Percentiles rank a stretch among this genome's conserved stretches.
Conservation (phyloP, 2,329 filamentous ascomycete species). For the Tolypocladium guangdongense region DNA sequence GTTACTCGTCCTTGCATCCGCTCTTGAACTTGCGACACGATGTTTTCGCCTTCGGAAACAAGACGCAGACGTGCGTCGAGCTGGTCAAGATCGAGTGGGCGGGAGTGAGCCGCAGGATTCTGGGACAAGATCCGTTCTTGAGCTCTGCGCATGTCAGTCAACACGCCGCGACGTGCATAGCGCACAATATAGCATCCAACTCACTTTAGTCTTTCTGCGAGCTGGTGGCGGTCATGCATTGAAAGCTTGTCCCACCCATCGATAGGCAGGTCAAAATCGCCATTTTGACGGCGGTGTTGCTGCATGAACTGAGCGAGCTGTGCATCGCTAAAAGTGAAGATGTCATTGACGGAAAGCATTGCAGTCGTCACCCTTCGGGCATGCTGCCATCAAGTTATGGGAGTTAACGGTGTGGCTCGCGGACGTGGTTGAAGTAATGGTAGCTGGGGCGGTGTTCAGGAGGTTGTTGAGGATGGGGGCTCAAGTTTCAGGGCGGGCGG, state of each 20-base stretch:
- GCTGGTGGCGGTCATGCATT: slow-evolving; percentile 3
- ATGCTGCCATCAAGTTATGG: background rate
- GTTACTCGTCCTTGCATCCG: background rate
- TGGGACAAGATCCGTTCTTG: background rate
- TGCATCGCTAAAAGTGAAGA: slow-evolving; percentile 7
- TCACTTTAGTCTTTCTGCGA: slow-evolving; percentile 9
- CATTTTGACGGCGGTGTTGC: slow-evolving; percentile 6
- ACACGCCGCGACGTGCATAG: background rate
- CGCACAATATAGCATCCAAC: background rate
- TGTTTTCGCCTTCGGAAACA: background rate
- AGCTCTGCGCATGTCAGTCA: background rate
- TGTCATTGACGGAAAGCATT: slow-evolving; percentile 1
- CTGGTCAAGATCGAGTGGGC: slow-evolving; percentile 10
- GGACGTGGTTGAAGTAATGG: too few species aligned
- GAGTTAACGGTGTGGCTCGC: too few species aligned
- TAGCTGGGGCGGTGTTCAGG: too few species aligned
- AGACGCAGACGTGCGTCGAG: slow-evolving; percentile 9
- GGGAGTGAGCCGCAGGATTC: background rate
- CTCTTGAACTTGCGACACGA: background rate
- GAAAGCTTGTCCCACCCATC: slow-evolving; percentile 8
- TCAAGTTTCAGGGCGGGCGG: too few species aligned
- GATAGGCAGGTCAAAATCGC: slow-evolving; percentile 6
- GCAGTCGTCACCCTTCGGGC: background rate
- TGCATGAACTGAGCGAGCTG: slow-evolving; percentile 9
- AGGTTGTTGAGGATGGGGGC: too few species aligned